A percentile compares a stretch with the other conserved stretches of the same genome.
phyloP scores from a whole-genome alignment of 2,329 filamentous ascomycete species.

The Fusarium oligoseptatum region DNA sequence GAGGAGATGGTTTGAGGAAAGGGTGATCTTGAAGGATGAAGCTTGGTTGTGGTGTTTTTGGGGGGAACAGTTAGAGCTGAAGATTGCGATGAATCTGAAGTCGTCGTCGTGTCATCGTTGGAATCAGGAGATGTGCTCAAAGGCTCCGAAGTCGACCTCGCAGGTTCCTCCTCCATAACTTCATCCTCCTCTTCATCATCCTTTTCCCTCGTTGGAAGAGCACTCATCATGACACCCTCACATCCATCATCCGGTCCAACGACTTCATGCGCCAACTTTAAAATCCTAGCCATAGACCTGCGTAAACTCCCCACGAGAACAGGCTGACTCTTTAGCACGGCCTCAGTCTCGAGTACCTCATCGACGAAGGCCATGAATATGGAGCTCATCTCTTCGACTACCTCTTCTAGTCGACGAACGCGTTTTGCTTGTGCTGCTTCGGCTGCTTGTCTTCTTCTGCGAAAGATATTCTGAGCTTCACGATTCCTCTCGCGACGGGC shows the following conservation, averaged over 20 bases:
- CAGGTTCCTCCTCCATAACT: neutral
- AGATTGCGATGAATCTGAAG: slow-evolving; percentile 2
- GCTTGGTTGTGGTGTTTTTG: slow-evolving; percentile 9
- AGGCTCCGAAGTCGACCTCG: slow-evolving; percentile 5
- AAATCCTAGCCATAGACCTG: slow-evolving; percentile 38
- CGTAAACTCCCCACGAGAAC: slow-evolving; percentile 37
- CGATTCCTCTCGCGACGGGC: slow-evolving; percentile 48
- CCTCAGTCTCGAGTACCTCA: slow-evolving; percentile 46
- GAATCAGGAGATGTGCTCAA: slow-evolving; percentile 8
- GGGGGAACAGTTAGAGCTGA: slow-evolving; percentile 7
- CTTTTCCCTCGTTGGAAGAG: slow-evolving; percentile 12
- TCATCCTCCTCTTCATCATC: neutral
- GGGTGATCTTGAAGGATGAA: slow-evolving; percentile 11
- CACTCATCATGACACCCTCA: slow-evolving; percentile 14
- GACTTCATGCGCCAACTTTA: slow-evolving; percentile 44
- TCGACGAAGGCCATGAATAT: slow-evolving; percentile 47
- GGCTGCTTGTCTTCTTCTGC: slow-evolving; percentile 45
- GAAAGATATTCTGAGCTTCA: slow-evolving; percentile 48
- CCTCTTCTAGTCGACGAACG: slow-evolving; percentile 44
- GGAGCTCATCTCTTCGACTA: slow-evolving; percentile 49
- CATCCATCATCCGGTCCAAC: slow-evolving; percentile 43
- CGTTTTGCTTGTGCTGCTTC: slow-evolving; percentile 45
- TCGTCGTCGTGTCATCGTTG: slow-evolving; percentile 1
- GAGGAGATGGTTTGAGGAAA: slow-evolving; percentile 7
- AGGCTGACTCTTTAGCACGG: slow-evolving; percentile 36